Evolutionary conservation across 371 early-diverging fungal species (phyloP).

Genomic region (Mucor mucedo): DNA sequence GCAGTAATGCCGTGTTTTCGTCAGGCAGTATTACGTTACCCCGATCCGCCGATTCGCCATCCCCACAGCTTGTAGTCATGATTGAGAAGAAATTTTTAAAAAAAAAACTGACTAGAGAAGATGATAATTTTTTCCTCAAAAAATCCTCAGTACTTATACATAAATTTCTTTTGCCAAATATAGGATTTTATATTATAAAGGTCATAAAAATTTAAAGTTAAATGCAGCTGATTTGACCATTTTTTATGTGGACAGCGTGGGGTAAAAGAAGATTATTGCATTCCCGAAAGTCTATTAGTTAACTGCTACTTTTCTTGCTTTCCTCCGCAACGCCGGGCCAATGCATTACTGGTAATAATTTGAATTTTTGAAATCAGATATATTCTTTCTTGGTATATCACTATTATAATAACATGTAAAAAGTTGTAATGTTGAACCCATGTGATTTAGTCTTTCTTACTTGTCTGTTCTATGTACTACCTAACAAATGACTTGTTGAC

Average conservation of each 20-base stretch:
- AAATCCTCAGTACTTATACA: slow-evolving; percentile 5
- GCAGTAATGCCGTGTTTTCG: slow-evolving; percentile 17
- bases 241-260: slow-evolving; percentile 1
- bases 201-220: slow-evolving; percentile 9
- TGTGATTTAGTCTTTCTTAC: background rate
- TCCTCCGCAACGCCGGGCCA: background rate
- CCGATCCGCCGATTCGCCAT: background rate
- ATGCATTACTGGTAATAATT: background rate
- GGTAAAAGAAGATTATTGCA: background rate
- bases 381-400: background rate
- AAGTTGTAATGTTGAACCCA: background rate
- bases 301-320: background rate
- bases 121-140: background rate
- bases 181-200: slow-evolving; percentile 1
- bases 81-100: background rate
- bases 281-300: background rate
- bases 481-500: slow-evolving; percentile 5
- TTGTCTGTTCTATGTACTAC: background rate
- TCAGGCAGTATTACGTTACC: slow-evolving; percentile 1
- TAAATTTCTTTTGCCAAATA: slow-evolving; percentile 1
- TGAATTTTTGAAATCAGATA: background rate
- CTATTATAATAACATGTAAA: background rate
- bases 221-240: slow-evolving; percentile 19
- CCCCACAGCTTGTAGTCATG: background rate
- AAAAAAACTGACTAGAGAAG: slow-evolving; percentile 1